phyloP scores from a whole-genome alignment of 306 rosid genomes.

The Canavalia gladiata region DNA sequence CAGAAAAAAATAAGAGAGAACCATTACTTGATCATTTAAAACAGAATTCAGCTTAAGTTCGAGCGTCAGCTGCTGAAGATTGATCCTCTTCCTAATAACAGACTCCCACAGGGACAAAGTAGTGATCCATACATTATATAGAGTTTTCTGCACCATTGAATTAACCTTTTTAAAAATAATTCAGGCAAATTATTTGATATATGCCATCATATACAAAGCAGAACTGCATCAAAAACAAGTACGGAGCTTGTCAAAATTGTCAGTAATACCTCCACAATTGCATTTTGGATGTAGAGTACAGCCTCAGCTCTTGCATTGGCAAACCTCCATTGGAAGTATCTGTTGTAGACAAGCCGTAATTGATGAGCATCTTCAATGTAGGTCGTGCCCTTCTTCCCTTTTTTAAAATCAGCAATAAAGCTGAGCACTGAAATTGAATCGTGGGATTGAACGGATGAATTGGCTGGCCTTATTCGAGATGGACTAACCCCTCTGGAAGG shows the following conservation, averaged over 20 bases:
- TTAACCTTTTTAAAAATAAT: constrained; percentile 10
- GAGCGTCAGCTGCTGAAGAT: constrained; percentile 82
- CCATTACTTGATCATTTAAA: constrained; percentile 79
- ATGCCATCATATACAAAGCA: not conserved
- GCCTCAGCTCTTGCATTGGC: constrained; percentile 82
- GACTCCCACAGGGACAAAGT: constrained; percentile 77
- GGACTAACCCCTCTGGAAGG: constrained; percentile 80
- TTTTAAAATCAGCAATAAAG: constrained; percentile 79
- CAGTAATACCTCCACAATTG: constrained; percentile 72
- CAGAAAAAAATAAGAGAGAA: constrained; percentile 25
- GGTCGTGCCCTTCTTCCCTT: constrained; percentile 71
- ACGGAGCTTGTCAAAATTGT: constrained; percentile 10
- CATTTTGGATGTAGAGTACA: constrained; percentile 67
- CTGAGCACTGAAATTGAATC: constrained; percentile 81
- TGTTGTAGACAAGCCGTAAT: constrained; percentile 78
- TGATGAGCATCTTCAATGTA: constrained; percentile 85
- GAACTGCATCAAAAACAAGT: constrained; percentile 5
- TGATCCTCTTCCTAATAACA: constrained; percentile 75
- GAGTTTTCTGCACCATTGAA: constrained; percentile 68
- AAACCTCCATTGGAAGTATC: constrained; percentile 86
- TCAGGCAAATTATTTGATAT: constrained; percentile 1
- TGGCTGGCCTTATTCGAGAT: constrained; percentile 60
- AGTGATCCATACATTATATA: constrained; percentile 74
- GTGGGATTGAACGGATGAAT: constrained; percentile 58
- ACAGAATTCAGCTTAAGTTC: constrained; percentile 79